Percentiles rank a stretch among this genome's conserved stretches.
These are phyloP conservation scores for Oryza officinalis DNA, from an alignment of 176 grass and related monocot genomes.

Conservation along the genomic window DNA sequence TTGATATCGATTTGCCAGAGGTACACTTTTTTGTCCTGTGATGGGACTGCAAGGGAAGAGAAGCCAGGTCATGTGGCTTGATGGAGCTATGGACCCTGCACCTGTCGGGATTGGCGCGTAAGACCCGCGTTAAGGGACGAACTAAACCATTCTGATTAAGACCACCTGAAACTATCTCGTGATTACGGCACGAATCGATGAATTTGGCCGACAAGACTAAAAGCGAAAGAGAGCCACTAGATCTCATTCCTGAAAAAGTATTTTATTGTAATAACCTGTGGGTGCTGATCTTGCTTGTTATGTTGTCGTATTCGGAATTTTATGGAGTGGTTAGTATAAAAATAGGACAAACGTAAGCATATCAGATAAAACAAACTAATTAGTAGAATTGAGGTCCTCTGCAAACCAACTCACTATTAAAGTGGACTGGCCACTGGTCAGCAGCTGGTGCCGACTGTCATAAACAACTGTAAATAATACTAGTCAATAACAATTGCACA, in stretches of 20 bases:
- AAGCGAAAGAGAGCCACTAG: not conserved
- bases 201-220: not conserved
- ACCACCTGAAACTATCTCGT: not conserved
- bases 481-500: not conserved
- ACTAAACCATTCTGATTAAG: not conserved
- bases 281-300: not conserved
- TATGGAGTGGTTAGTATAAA: not conserved
- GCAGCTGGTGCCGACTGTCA: not conserved
- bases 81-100: not conserved
- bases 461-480: not conserved
- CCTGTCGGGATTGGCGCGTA: too few relatives aligned
- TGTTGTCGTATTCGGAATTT: not conserved
- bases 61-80: not conserved
- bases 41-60: not conserved
- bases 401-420: not conserved
- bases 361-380: not conserved
- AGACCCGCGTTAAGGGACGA: slow-evolving; percentile 13
- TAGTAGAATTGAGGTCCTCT: not conserved
- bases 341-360: not conserved
- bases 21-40: not conserved
- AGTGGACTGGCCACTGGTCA: not conserved
- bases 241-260: not conserved
- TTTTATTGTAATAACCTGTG: not conserved
- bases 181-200: not conserved
- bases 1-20: not conserved